Evolutionary conservation across 1,284 basidiomycete species (phyloP), one percentile per base, ranked within the genome.

Genomic region (Hypsizygus ulmarius): DNA sequence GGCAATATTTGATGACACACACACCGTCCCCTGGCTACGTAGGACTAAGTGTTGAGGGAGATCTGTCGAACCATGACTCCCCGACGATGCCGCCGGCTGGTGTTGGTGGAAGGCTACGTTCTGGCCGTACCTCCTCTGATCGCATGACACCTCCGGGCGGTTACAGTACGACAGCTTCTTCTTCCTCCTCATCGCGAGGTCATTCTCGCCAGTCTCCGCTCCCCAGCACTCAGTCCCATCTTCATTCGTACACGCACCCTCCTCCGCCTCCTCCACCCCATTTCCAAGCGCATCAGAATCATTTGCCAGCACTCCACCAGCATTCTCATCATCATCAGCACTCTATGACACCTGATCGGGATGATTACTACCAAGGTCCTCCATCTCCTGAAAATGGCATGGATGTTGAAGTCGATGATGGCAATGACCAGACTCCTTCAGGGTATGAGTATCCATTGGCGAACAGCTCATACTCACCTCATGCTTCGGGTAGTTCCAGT

Each of bases 161-260:
- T 9, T 35, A 46, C 27, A 8, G 35, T 14, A 11, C 39, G n/a
- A 14, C 39, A 8, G 32, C 45, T 10, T 50, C 54, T 12, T 49
- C 53, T 15, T 52, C 51, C 6, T 53, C 51, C 8, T 44, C 54
- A 36, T 53, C 51, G 16, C 47, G 30, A 27, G 43, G 38, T 39
- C 49, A 54, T 19, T 42, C 41, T 12, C 44, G 45, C 15, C 45
- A 47, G 35, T 51, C 51, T 12, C 47, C 51, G 16, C 14, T 53
- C 10, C 49, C 47, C 36, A 45, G 45, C 36, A 50, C 41, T 28
- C 47, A 45, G 14, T 46, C 45, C 9, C 48, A 56, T 11, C 29
- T 40, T 14, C 47, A 37, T 18, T 39, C 28, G 14, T 32, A 43
- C 34, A 42, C 44, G 8, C 53, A 47, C 18, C 44, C 43, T 5